Conservation (phyloP, 2,329 filamentous ascomycete species). For the Fusarium humuli region DNA sequence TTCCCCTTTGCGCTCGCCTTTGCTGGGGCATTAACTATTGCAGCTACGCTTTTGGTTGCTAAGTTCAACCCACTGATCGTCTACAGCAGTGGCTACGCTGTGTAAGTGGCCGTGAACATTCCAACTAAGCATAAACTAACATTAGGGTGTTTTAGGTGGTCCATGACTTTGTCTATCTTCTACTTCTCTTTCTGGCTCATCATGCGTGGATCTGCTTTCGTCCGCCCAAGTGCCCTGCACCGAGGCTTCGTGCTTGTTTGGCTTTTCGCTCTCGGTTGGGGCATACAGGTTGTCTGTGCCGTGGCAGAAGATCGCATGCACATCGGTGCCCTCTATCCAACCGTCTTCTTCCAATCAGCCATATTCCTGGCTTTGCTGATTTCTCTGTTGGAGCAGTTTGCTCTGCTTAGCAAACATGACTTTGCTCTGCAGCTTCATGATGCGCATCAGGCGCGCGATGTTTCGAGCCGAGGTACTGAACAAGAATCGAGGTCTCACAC, state of each 20-base stretch:
- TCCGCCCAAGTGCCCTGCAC: constrained; percentile 87
- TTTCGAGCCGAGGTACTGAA: constrained; percentile 46
- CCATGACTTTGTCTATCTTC: constrained; percentile 86
- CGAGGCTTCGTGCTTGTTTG: constrained; percentile 84
- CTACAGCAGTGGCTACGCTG: constrained; percentile 88
- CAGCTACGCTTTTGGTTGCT: constrained; percentile 77
- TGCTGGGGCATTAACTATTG: constrained; percentile 75
- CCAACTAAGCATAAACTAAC: constrained; percentile 30
- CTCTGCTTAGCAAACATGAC: constrained; percentile 75
- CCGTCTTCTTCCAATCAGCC: constrained; percentile 82
- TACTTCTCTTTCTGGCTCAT: constrained; percentile 86
- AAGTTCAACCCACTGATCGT: constrained; percentile 91
- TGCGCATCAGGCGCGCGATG: constrained; percentile 58
- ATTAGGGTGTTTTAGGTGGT: constrained; percentile 66
- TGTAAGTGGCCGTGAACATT: constrained; percentile 57
- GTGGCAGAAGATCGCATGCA: constrained; percentile 81
- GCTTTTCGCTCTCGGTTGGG: constrained; percentile 83
- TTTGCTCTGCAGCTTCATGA: constrained; percentile 72
- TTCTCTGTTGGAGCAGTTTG: constrained; percentile 83
- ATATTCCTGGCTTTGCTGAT: constrained; percentile 80
- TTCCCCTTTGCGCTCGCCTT: constrained; percentile 81
- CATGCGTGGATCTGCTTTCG: constrained; percentile 79
- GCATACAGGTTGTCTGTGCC: constrained; percentile 76
- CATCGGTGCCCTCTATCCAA: constrained; percentile 81
- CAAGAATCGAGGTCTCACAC: constrained; percentile 20